A percentile compares a stretch with the other conserved stretches of the same genome.
Evolutionary conservation across 179 eudicot genomes (phyloP).

Genomic region (Heliamphora pulchella): DNA sequence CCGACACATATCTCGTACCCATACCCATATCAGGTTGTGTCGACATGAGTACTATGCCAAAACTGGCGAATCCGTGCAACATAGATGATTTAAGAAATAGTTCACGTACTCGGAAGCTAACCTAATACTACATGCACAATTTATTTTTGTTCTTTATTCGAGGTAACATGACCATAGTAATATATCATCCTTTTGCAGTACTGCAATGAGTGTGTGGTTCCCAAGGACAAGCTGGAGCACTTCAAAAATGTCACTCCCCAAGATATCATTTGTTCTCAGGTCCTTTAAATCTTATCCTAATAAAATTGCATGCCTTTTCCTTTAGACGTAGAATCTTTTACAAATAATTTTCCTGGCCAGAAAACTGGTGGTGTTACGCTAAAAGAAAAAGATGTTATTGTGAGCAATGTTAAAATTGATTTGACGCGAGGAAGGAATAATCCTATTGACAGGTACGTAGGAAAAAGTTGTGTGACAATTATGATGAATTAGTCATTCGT

Average conservation of each 20-base stretch:
- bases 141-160: too few species aligned
- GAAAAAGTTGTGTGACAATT: neutral
- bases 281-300: conserved; percentile 3
- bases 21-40: too few species aligned
- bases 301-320: neutral
- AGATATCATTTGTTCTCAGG: conserved; percentile 71
- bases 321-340: neutral
- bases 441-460: conserved; percentile 51
- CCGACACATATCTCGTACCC: too few species aligned
- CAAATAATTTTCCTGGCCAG: conserved; percentile 24
- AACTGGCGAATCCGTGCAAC: too few species aligned
- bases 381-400: conserved; percentile 62
- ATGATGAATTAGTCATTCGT: neutral
- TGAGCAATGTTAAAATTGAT: conserved; percentile 64
- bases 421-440: conserved; percentile 53
- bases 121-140: too few species aligned
- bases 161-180: neutral
- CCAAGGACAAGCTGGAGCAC: conserved; percentile 53
- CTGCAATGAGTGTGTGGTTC: conserved; percentile 78
- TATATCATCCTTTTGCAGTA: conserved; percentile 31
- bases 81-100: neutral
- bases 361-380: conserved; percentile 41
- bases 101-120: neutral
- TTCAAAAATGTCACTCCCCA: conserved; percentile 45
- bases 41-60: too few species aligned